These are phyloP conservation scores for Fusarium sp. DNA, from an alignment of 2,329 filamentous ascomycete genomes.

Conservation along the genomic window DNA sequence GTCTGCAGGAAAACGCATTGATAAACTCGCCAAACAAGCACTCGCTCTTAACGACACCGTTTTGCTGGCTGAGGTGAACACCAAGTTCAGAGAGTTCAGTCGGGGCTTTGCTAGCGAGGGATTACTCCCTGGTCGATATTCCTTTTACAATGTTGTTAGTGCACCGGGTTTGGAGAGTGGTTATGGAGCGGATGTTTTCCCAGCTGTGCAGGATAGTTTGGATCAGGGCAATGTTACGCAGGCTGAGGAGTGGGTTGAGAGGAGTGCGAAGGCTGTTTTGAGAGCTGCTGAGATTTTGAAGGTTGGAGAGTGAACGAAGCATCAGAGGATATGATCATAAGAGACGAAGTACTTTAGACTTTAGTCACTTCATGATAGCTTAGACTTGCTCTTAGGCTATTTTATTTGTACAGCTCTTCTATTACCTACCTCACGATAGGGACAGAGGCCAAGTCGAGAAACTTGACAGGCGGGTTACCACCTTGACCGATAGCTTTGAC, in stretches of 20 bases:
- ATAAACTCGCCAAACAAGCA: conserved; percentile 4
- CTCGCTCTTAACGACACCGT: conserved; percentile 10
- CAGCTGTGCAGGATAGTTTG: conserved; percentile 36
- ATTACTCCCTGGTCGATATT: conserved; percentile 20
- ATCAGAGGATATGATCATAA: accelerated
- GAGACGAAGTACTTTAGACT: not conserved
- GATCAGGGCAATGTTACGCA: conserved; percentile 29
- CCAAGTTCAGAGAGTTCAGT: conserved; percentile 23
- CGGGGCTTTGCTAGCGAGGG: conserved; percentile 30
- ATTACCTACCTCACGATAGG: too few relatives aligned
- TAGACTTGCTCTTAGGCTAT: not conserved
- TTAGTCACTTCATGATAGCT: not conserved
- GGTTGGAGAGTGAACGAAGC: not conserved
- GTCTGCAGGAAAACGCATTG: conserved; percentile 10
- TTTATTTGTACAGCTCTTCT: too few relatives aligned
- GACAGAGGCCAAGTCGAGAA: too few relatives aligned
- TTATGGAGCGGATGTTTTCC: conserved; percentile 39
- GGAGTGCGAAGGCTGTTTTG: conserved; percentile 32
- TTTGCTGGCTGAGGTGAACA: conserved; percentile 6
- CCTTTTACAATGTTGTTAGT: conserved; percentile 35
- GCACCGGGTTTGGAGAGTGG: conserved; percentile 30
- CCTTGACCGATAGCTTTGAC: too few relatives aligned
- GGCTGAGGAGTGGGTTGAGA: conserved; percentile 38
- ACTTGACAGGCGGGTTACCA: too few relatives aligned
- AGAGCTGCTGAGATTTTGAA: conserved; percentile 31